Evolutionary conservation across 2,329 filamentous ascomycete genomes (phyloP).

Genomic region (Cephalotrichum gorgonifer): DNA sequence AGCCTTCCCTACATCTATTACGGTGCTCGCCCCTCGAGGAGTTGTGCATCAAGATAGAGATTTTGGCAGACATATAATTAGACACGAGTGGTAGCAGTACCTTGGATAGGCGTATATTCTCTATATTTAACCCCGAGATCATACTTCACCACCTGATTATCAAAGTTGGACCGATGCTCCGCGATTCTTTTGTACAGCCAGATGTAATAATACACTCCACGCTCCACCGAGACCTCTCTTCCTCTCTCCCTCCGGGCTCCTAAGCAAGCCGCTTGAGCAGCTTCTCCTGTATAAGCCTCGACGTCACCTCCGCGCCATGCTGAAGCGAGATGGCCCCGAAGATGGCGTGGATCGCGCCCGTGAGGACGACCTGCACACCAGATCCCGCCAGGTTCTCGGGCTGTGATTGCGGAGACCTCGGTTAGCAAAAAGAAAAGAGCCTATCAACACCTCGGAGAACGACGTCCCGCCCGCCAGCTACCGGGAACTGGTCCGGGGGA

Average conservation of each 20-base stretch:
- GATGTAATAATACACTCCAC: constrained; percentile 3
- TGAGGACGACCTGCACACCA: constrained; percentile 64
- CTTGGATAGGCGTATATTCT: background rate
- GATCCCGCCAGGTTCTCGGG: constrained; percentile 60
- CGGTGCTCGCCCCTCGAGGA: too few species aligned
- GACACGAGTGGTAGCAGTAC: too few species aligned
- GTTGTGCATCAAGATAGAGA: too few species aligned
- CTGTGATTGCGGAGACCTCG: constrained; percentile 23
- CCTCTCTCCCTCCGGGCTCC: background rate
- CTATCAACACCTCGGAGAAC: constrained; percentile 2
- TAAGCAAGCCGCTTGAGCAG: constrained; percentile 38
- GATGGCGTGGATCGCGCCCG: constrained; percentile 73
- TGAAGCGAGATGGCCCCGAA: constrained; percentile 85
- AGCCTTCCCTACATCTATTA: too few species aligned
- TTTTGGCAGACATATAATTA: too few species aligned
- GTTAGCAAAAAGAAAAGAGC: background rate
- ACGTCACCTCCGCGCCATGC: constrained; percentile 69
- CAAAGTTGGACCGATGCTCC: background rate
- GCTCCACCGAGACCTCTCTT: background rate
- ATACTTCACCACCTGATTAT: background rate
- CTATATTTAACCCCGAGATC: background rate
- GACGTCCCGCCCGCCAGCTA: too few species aligned
- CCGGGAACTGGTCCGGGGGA: background rate
- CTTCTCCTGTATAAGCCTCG: constrained; percentile 63
- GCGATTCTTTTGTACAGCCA: constrained; percentile 5